These are phyloP conservation scores for Zea luxurians DNA, from an alignment of 176 grass and related monocot species.

Conservation along the genomic window DNA sequence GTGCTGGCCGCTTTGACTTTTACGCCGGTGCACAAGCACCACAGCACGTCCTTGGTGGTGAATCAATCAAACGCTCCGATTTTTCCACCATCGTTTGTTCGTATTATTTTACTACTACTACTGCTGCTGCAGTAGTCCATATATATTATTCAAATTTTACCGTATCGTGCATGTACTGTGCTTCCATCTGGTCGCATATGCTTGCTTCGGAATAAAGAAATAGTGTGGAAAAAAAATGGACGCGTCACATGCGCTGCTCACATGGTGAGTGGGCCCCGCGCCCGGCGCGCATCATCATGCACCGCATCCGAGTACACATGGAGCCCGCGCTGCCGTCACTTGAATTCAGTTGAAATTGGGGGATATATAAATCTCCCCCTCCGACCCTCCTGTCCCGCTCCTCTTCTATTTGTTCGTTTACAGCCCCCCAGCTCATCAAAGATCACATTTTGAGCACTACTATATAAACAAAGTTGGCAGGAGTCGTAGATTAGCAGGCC, in stretches of 20 bases:
- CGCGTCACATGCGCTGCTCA: conserved; percentile 48
- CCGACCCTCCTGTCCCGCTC: not conserved
- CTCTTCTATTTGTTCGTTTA: not conserved
- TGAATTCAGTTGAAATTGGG: conserved; percentile 15
- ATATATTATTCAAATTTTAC: not conserved
- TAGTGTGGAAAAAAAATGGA: conserved; percentile 5
- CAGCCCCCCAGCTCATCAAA: not conserved
- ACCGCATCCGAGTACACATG: conserved; percentile 44
- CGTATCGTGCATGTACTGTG: not conserved
- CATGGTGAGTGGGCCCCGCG: conserved; percentile 32
- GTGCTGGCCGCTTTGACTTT: conserved; percentile 51
- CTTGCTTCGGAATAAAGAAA: conserved; percentile 56
- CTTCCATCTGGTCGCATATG: conserved; percentile 23
- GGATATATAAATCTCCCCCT: not conserved
- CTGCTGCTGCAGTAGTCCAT: not conserved
- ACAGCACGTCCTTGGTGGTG: conserved; percentile 17
- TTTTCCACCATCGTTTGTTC: not conserved
- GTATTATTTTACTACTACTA: not conserved
- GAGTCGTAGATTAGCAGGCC: conserved; percentile 24
- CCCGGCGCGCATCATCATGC: conserved; percentile 36
- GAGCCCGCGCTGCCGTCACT: conserved; percentile 44
- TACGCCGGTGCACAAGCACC: not conserved
- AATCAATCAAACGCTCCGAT: conserved; percentile 35
- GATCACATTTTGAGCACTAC: conserved; percentile 20
- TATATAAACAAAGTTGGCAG: not conserved